Conservation (phyloP, 129 eudicot genomes). For the Ambrosia artemisiifolia region DNA sequence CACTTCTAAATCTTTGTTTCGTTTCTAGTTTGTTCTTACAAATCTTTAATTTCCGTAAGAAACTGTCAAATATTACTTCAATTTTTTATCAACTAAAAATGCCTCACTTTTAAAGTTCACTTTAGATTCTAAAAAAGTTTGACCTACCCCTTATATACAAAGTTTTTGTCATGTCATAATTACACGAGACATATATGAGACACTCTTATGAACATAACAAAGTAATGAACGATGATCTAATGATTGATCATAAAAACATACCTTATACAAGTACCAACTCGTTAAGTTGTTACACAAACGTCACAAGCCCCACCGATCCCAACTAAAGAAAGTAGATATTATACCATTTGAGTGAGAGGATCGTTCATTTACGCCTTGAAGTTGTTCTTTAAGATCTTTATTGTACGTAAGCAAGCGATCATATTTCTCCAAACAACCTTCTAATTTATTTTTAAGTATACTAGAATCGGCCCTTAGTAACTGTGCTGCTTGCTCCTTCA, state of each 20-base stretch:
- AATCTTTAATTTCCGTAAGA: background rate
- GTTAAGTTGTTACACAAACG: conserved; percentile 12
- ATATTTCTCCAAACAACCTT: conserved; percentile 45
- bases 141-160: background rate
- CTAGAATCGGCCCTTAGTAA: conserved; percentile 34
- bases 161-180: background rate
- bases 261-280: conserved; percentile 17
- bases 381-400: conserved; percentile 50
- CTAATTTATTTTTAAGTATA: conserved; percentile 45
- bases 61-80: background rate
- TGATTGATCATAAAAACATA: background rate
- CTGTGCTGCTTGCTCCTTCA: conserved; percentile 42
- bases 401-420: conserved; percentile 54
- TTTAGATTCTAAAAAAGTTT: background rate
- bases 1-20: background rate
- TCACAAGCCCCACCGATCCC: conserved; percentile 30
- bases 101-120: background rate
- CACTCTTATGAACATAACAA: background rate
- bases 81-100: background rate
- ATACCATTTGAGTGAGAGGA: conserved; percentile 34
- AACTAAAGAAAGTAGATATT: conserved; percentile 30
- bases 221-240: background rate
- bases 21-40: background rate
- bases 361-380: conserved; percentile 27
- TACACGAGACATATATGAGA: background rate